phyloP scores from a whole-genome alignment of 441 rosid genomes.

The Capsella rubella region DNA sequence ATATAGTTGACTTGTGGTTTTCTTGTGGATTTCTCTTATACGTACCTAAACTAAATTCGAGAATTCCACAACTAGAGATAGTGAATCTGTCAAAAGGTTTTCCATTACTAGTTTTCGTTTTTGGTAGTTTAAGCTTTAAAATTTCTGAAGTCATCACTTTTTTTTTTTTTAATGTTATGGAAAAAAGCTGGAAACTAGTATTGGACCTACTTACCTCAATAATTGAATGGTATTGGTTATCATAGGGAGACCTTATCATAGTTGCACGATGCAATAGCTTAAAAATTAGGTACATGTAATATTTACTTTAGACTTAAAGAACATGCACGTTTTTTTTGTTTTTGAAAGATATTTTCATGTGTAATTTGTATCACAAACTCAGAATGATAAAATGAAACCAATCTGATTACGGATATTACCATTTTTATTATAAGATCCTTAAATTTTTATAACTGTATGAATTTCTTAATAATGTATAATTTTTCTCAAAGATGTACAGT shows the following conservation, averaged over 20 bases:
- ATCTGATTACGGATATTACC: neutral
- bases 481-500: neutral
- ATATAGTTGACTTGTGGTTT: too few species aligned
- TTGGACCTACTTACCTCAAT: neutral
- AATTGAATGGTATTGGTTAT: conserved; percentile 2
- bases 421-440: neutral
- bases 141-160: neutral
- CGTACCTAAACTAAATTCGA: too few species aligned
- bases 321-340: neutral
- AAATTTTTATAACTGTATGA: neutral
- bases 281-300: neutral
- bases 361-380: neutral
- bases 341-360: neutral
- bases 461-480: neutral
- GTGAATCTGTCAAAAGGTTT: neutral
- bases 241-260: neutral
- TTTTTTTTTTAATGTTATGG: too few species aligned
- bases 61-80: neutral
- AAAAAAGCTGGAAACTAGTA: too few species aligned
- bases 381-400: neutral
- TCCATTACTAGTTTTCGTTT: neutral
- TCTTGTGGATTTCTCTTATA: neutral
- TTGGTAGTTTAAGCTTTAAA: neutral
- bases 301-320: conserved; percentile 3
- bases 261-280: neutral